Evolutionary conservation across 352 stramenopile genomes (phyloP).

Genomic region (Globisporangium nunn): DNA sequence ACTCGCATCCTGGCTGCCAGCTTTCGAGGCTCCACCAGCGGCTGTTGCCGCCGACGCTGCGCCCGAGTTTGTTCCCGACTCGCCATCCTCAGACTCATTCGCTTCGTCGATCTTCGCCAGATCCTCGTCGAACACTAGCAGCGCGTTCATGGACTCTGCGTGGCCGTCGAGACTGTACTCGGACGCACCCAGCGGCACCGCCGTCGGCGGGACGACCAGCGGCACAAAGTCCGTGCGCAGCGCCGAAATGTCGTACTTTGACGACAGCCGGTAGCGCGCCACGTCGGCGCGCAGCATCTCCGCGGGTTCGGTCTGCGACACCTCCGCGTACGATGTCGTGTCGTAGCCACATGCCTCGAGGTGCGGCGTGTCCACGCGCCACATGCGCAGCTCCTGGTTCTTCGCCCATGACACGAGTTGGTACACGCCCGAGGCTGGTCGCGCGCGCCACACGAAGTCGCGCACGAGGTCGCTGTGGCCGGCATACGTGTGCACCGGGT

Average conservation of each 20-base stretch:
- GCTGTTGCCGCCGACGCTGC: background rate
- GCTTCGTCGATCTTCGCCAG: slow-evolving; percentile 39
- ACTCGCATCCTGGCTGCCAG: background rate
- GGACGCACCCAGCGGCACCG: slow-evolving; percentile 45
- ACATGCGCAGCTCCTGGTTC: slow-evolving; percentile 72
- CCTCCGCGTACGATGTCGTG: slow-evolving; percentile 25
- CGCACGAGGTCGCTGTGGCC: slow-evolving; percentile 61
- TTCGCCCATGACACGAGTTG: slow-evolving; percentile 80
- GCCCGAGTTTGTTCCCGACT: slow-evolving; percentile 1
- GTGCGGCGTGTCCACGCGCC: slow-evolving; percentile 55
- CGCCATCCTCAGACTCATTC: slow-evolving; percentile 14
- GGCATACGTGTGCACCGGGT: slow-evolving; percentile 53
- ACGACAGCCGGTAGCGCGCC: slow-evolving; percentile 22
- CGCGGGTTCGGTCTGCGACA: slow-evolving; percentile 3
- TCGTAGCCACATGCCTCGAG: slow-evolving; percentile 57
- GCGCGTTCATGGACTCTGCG: slow-evolving; percentile 32
- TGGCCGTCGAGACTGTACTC: slow-evolving; percentile 60
- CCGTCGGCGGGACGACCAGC: slow-evolving; percentile 53
- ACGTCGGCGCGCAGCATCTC: slow-evolving; percentile 22
- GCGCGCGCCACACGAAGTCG: slow-evolving; percentile 58
- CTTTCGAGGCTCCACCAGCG: background rate
- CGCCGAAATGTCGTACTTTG: slow-evolving; percentile 60
- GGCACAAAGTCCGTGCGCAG: slow-evolving; percentile 75
- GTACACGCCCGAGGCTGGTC: slow-evolving; percentile 30
- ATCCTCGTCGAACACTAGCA: slow-evolving; percentile 68